phyloP scores from a whole-genome alignment of 225 moss, liverwort and hornwort genomes.

The Pleurozium schreberi region DNA sequence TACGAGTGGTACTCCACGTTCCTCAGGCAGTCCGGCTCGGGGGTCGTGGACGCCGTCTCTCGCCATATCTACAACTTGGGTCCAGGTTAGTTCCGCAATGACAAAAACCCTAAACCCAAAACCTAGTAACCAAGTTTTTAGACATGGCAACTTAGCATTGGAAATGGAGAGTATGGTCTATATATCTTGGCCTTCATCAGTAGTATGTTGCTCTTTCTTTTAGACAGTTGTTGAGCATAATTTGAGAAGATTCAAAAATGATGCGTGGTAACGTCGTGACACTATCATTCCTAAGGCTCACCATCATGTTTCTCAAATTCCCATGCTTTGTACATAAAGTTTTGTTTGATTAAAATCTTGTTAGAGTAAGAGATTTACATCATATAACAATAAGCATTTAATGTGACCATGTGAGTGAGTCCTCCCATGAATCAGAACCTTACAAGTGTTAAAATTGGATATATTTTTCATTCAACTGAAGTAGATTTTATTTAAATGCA shows the following conservation, averaged over 20 bases:
- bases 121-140: background rate
- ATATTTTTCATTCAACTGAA: background rate
- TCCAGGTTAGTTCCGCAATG: conserved; percentile 22
- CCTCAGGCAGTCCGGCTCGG: conserved; percentile 31
- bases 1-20: conserved; percentile 24
- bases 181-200: background rate
- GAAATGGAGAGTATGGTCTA: background rate
- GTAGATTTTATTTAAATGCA: background rate
- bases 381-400: too few species aligned
- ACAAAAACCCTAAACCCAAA: background rate
- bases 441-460: background rate
- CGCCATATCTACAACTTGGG: conserved; percentile 80
- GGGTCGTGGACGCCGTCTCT: conserved; percentile 46
- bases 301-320: too few species aligned
- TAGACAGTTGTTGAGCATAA: background rate
- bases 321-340: background rate
- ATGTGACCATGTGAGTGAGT: background rate
- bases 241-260: background rate
- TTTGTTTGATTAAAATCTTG: background rate
- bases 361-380: background rate
- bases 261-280: background rate
- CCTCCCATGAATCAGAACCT: background rate
- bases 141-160: background rate
- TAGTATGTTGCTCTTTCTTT: background rate
- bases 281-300: too few species aligned